Percentiles rank a stretch among this genome's conserved stretches.
Conservation (phyloP, 768 basidiomycete genomes). For the Exidia glandulosa region DNA sequence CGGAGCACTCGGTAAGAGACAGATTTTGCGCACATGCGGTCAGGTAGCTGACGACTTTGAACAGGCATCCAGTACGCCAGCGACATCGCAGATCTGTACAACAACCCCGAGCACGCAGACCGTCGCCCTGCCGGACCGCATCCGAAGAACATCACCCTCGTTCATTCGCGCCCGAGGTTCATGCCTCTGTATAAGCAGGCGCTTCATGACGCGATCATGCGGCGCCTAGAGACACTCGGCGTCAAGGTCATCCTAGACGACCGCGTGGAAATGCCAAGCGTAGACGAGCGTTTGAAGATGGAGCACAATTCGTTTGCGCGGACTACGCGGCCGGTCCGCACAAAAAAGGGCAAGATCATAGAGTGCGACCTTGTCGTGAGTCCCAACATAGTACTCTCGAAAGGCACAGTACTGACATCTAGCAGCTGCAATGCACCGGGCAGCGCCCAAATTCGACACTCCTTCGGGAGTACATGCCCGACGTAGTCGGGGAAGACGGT, state of each 20-base stretch:
- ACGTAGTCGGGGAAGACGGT: background rate
- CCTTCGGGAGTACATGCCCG: background rate
- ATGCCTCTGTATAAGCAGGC: background rate
- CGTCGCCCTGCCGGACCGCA: background rate
- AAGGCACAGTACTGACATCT: background rate
- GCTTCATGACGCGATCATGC: background rate
- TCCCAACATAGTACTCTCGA: background rate
- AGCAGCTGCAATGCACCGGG: background rate
- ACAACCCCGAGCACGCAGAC: background rate
- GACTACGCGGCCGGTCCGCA: background rate
- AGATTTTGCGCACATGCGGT: background rate
- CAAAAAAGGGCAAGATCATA: background rate
- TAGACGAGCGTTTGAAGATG: background rate
- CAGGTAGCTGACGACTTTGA: background rate
- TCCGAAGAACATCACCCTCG: background rate
- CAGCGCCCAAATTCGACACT: background rate
- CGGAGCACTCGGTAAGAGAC: background rate
- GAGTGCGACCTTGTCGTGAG: background rate
- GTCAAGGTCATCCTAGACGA: background rate
- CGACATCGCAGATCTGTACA: background rate
- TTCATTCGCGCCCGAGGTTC: background rate
- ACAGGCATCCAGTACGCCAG: background rate
- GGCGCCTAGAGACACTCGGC: background rate
- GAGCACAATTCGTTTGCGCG: background rate
- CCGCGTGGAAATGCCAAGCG: background rate